These are phyloP conservation scores for Amanita exitialis DNA, from an alignment of 768 basidiomycete species.

Conservation along the genomic window DNA sequence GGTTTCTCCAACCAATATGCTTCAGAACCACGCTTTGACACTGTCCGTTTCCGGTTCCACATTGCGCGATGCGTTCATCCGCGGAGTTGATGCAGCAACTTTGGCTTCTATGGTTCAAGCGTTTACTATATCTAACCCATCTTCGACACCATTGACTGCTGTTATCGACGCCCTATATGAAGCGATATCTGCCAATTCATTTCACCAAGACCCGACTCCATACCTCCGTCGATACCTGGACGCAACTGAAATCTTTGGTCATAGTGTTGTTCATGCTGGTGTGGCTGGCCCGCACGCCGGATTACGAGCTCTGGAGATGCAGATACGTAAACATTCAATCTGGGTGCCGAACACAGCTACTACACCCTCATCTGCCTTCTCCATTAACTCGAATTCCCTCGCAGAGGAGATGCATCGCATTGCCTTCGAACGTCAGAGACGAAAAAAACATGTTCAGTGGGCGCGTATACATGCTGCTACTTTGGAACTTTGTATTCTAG, in stretches of 20 bases:
- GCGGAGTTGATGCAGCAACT: conserved; percentile 33
- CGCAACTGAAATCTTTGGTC: conserved; percentile 40
- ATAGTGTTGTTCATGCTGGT: conserved; percentile 40
- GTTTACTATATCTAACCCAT: conserved; percentile 37
- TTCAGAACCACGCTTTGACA: conserved; percentile 13
- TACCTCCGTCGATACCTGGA: conserved; percentile 44
- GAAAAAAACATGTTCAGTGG: conserved; percentile 60
- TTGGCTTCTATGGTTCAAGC: conserved; percentile 46
- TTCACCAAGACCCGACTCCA: conserved; percentile 26
- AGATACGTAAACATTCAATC: conserved; percentile 44
- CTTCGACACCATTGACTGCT: conserved; percentile 36
- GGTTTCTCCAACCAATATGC: conserved; percentile 6
- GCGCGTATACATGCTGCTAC: conserved; percentile 57
- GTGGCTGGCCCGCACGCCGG: conserved; percentile 46
- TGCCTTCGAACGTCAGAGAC: conserved; percentile 45
- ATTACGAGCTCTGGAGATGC: conserved; percentile 46
- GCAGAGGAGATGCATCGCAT: conserved; percentile 57
- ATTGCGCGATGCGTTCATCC: conserved; percentile 38
- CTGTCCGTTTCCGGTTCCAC: conserved; percentile 23
- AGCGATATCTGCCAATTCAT: conserved; percentile 24
- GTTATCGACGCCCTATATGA: conserved; percentile 47
- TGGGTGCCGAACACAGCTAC: conserved; percentile 31
- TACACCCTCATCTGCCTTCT: conserved; percentile 7
- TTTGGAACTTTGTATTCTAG: conserved; percentile 46
- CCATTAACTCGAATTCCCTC: conserved; percentile 19